Conservation (phyloP, 768 basidiomycete species). For the Naganishia kalamii region DNA sequence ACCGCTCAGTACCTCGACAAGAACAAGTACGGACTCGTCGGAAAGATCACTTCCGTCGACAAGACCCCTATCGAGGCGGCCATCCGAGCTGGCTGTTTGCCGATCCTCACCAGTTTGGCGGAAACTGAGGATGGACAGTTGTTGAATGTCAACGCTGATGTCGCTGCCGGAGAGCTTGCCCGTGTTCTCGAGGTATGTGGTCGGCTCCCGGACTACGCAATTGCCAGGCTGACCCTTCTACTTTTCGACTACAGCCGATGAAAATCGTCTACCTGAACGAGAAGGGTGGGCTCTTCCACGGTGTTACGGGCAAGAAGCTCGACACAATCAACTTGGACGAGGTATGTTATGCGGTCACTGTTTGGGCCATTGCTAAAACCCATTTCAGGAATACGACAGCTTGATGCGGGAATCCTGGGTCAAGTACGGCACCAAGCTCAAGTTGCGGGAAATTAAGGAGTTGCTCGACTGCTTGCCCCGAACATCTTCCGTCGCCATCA, state of each 20-base stretch:
- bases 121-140: constrained; percentile 96
- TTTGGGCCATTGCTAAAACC: constrained; percentile 46
- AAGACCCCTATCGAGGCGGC: constrained; percentile 94
- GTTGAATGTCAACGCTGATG: constrained; percentile 96
- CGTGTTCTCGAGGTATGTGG: constrained; percentile 72
- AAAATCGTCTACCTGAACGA: constrained; percentile 99
- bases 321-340: constrained; percentile 97
- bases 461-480: constrained; percentile 95
- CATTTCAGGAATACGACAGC: constrained; percentile 66
- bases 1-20: constrained; percentile 93
- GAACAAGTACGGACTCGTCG: constrained; percentile 89
- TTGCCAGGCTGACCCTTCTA: background rate
- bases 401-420: constrained; percentile 99
- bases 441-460: constrained; percentile 98
- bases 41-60: constrained; percentile 88
- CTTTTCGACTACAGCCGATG: constrained; percentile 55
- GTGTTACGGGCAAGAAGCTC: constrained; percentile 90
- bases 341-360: constrained; percentile 29
- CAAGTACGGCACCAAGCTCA: constrained; percentile 97
- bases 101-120: constrained; percentile 89
- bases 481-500: constrained; percentile 95
- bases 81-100: constrained; percentile 90
- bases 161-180: constrained; percentile 93
- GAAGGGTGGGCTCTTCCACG: constrained; percentile 96
- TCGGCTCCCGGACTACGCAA: too few relatives aligned